Evolutionary conservation across 108 stramenopile genomes (phyloP).

Genomic region (Seminavis robusta): DNA sequence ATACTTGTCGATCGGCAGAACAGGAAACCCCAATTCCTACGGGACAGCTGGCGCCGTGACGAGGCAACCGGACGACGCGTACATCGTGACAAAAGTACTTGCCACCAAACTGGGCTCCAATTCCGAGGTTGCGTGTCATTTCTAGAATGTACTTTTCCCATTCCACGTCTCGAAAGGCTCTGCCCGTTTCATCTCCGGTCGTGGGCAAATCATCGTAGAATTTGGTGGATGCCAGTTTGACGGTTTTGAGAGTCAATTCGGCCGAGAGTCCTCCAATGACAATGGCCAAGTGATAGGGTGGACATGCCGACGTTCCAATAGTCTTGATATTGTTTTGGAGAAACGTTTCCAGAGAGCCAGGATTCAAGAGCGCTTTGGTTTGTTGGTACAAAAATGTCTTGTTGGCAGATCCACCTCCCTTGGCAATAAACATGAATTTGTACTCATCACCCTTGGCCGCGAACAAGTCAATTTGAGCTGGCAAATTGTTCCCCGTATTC

Average conservation of each 20-base stretch:
- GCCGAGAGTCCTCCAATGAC: slow-evolving; percentile 94
- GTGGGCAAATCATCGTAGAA: slow-evolving; percentile 93
- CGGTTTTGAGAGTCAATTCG: slow-evolving; percentile 91
- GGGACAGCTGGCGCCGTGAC: slow-evolving; percentile 96
- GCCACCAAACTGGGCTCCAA: slow-evolving; percentile 96
- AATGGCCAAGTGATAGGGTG: slow-evolving; percentile 94
- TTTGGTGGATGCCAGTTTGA: slow-evolving; percentile 92
- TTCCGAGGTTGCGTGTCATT: slow-evolving; percentile 89
- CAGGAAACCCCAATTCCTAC: slow-evolving; percentile 96
- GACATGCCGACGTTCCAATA: slow-evolving; percentile 94
- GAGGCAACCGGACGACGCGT: slow-evolving; percentile 89
- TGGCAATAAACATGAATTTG: slow-evolving; percentile 94
- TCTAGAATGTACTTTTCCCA: slow-evolving; percentile 89
- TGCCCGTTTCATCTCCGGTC: slow-evolving; percentile 79
- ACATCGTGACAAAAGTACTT: slow-evolving; percentile 99
- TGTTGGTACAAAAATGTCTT: slow-evolving; percentile 97
- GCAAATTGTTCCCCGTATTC: slow-evolving; percentile 93
- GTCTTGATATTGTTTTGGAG: slow-evolving; percentile 91
- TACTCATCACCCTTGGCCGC: slow-evolving; percentile 85
- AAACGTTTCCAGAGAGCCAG: slow-evolving; percentile 82
- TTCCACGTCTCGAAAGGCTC: slow-evolving; percentile 90
- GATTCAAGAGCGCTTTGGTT: slow-evolving; percentile 92
- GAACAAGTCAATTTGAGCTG: slow-evolving; percentile 92
- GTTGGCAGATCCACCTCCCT: slow-evolving; percentile 96
- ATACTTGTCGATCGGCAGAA: slow-evolving; percentile 94